Conservation (phyloP, 768 basidiomycete species). For the Tricholoma flavovirens region DNA sequence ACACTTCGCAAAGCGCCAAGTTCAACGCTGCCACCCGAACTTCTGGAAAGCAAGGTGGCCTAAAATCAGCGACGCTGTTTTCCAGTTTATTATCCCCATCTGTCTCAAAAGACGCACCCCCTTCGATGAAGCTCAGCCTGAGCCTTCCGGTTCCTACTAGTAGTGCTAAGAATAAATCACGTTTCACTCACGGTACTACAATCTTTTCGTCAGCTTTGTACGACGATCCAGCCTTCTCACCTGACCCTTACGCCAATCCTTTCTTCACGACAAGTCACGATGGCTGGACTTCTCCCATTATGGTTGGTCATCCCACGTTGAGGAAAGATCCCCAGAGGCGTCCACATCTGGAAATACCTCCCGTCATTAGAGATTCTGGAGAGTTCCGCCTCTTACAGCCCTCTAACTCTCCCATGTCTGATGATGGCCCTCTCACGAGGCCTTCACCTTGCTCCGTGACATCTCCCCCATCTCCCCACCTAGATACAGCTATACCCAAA, state of each 20-base stretch:
- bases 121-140: neutral
- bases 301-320: conserved; percentile 27
- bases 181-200: neutral
- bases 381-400: conserved; percentile 25
- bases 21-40: conserved; percentile 1
- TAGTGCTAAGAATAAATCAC: neutral
- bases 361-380: conserved; percentile 14
- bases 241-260: conserved; percentile 48
- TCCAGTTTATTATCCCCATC: conserved; percentile 16
- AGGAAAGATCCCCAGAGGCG: conserved; percentile 9
- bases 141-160: too few relatives aligned
- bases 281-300: conserved; percentile 20
- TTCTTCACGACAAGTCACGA: conserved; percentile 28
- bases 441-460: conserved; percentile 10
- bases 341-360: neutral
- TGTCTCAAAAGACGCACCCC: conserved; percentile 2
- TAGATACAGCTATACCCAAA: neutral
- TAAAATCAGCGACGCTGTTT: conserved; percentile 3
- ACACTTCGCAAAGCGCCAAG: neutral
- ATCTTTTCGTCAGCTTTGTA: conserved; percentile 25
- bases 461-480: conserved; percentile 8
- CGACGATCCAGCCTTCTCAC: conserved; percentile 56
- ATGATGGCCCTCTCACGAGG: conserved; percentile 12
- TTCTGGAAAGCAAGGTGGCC: neutral
- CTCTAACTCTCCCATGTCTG: conserved; percentile 23